A percentile compares a stretch with the other conserved stretches of the same genome.
phyloP scores from a whole-genome alignment of 495 filamentous ascomycete species.

The Apiosordaria backusii region DNA sequence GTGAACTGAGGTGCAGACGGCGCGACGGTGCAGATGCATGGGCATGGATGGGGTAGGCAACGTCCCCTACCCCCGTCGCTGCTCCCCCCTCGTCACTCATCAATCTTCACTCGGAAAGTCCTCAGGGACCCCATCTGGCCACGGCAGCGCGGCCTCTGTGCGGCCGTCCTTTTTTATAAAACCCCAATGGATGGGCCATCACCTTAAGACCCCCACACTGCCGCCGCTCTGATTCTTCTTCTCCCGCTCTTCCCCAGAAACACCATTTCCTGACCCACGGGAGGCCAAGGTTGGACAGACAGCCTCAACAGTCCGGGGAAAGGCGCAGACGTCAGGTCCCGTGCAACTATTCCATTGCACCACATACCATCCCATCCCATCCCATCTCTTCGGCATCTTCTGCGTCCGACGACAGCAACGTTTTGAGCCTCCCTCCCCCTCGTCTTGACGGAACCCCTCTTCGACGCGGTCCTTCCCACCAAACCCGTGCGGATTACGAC shows the following conservation, averaged over 20 bases:
- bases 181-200: slow-evolving; percentile 19
- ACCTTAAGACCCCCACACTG: slow-evolving; percentile 34
- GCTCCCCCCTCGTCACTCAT: not conserved
- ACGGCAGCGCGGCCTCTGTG: slow-evolving; percentile 18
- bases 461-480: not conserved
- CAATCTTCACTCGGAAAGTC: not conserved
- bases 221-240: slow-evolving; percentile 23
- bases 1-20: not conserved
- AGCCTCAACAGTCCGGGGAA: slow-evolving; percentile 13
- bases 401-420: not conserved
- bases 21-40: not conserved
- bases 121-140: slow-evolving; percentile 13
- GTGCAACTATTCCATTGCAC: slow-evolving; percentile 17
- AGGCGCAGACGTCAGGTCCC: slow-evolving; percentile 16
- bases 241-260: slow-evolving; percentile 31
- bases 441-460: not conserved
- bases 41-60: slow-evolving; percentile 10
- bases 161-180: slow-evolving; percentile 17
- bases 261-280: slow-evolving; percentile 23
- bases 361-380: not conserved
- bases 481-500: slow-evolving; percentile 1
- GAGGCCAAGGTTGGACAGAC: slow-evolving; percentile 29
- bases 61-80: slow-evolving; percentile 1
- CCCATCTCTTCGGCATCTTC: not conserved
- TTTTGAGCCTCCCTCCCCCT: not conserved